Base-by-base conservation (phyloP, 176 grass and related monocot species). In the Aegilops sharonensis region DNA sequence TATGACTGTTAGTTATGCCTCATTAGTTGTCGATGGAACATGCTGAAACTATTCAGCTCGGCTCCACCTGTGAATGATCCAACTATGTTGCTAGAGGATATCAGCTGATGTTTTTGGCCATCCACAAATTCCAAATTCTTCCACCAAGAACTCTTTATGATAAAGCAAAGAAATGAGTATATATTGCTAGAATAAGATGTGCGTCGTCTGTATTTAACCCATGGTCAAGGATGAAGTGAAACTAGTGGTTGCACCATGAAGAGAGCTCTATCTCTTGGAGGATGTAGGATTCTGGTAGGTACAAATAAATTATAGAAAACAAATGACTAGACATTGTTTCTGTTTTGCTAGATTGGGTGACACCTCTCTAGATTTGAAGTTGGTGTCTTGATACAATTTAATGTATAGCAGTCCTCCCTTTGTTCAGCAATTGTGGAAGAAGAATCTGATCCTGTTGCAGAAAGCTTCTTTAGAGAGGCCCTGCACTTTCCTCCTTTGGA, bases 391-490 rank as follows among this genome's bases (percentile, higher is more conserved):
- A 76, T 15, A 68, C 72, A 81, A 78, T 71, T 81, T 34, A 76
- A 42, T 84, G 62, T 83, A 59, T 32, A 45, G 45, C 66, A 40
- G 32, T 43, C 9, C 67, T 34, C 71, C 45, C 66, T 82, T 83
- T 81, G 31, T 88, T 91, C 13, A 85, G 68, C 64, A 80, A 61
- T 68, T 40, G 24, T 87, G 83, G 48, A 80, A 90, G 57, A 73
- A 80, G 93, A 95, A 95, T 90, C 86, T 81, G 88, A 91, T 95
- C 85, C 91, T 87, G 20, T 79, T 80, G 43, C 65, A 71, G 83
- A 90, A 92, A 92, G 83, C 13, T 57, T 65, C 64, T 88, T 91
- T 88, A 9, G 50, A 79, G 48, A 77, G 64, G 60, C 62, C 79
- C 54, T 85, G 62, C 77, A 88, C 32, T 56, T 88, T 84, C 62